Conservation (phyloP, 345 rosid species). For the Pugionium cornutum region DNA sequence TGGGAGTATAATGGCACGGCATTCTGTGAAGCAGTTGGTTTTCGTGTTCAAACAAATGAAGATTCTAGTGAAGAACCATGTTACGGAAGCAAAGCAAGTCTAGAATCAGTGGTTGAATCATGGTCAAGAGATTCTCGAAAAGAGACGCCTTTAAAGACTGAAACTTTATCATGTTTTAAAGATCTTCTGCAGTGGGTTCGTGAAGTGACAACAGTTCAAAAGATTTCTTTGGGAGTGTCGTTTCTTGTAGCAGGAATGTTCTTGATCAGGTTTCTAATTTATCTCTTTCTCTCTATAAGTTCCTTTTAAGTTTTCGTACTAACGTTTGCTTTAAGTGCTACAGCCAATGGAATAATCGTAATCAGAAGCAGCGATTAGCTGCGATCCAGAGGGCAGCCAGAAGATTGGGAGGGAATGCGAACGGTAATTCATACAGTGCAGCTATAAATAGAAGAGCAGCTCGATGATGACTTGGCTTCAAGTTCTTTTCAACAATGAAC, state of each 20-base stretch:
- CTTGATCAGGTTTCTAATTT: constrained; percentile 51
- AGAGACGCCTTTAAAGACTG: constrained; percentile 31
- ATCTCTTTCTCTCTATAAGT: background rate
- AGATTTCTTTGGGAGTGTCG: constrained; percentile 77
- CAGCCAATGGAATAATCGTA: constrained; percentile 29
- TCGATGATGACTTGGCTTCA: constrained; percentile 16
- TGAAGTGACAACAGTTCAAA: constrained; percentile 43
- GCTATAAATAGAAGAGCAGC: constrained; percentile 36
- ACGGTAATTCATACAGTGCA: constrained; percentile 40
- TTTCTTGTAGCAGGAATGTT: constrained; percentile 71
- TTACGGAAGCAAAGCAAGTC: constrained; percentile 79
- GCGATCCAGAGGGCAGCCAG: constrained; percentile 52
- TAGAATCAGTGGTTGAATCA: constrained; percentile 76
- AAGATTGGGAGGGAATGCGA: constrained; percentile 57
- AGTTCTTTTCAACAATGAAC: constrained; percentile 16
- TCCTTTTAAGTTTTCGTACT: background rate
- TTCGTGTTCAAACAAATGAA: constrained; percentile 51
- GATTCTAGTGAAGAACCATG: constrained; percentile 56
- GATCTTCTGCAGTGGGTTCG: constrained; percentile 45
- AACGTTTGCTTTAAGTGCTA: background rate
- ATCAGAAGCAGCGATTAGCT: constrained; percentile 43
- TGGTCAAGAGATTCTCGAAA: constrained; percentile 48
- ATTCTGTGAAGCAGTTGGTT: constrained; percentile 83
- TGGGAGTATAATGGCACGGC: constrained; percentile 88
- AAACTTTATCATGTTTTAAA: constrained; percentile 40